phyloP scores from a whole-genome alignment of 257 asterid species.

The Petunia axillaris region DNA sequence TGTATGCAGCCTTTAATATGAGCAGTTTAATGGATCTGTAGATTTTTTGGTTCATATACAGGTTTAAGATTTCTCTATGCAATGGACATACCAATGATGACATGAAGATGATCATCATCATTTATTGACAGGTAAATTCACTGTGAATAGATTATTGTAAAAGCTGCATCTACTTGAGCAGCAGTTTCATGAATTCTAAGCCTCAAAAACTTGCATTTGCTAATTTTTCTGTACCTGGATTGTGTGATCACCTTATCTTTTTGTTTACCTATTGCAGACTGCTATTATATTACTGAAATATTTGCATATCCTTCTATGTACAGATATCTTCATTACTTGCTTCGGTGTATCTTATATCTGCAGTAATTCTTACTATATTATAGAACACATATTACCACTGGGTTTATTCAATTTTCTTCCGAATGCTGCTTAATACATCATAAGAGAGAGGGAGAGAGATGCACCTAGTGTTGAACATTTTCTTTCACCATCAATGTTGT shows the following conservation, averaged over 20 bases:
- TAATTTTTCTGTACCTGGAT: too few species aligned
- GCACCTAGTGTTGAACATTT: constrained; percentile 66
- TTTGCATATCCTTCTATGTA: too few species aligned
- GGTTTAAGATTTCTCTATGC: not conserved
- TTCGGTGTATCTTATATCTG: not conserved
- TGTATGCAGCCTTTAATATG: too few species aligned
- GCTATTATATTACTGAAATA: not conserved
- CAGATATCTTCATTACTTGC: not conserved
- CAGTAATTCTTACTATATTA: not conserved
- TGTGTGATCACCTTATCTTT: too few species aligned
- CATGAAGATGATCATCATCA: not conserved
- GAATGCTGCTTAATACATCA: not conserved
- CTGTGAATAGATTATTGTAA: not conserved
- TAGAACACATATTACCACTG: not conserved
- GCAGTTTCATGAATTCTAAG: not conserved
- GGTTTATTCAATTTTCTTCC: not conserved
- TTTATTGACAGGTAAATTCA: not conserved
- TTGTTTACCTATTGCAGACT: too few species aligned
- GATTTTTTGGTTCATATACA: not conserved
- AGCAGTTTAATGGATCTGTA: not conserved
- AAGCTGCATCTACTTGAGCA: not conserved
- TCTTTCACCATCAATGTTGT: constrained; percentile 60
- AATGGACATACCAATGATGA: not conserved
- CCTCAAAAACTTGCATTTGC: not conserved
- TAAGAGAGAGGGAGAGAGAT: constrained; percentile 5